Base-by-base conservation (phyloP, 2,329 filamentous ascomycete genomes). In the Talaromyces rugulosus region DNA sequence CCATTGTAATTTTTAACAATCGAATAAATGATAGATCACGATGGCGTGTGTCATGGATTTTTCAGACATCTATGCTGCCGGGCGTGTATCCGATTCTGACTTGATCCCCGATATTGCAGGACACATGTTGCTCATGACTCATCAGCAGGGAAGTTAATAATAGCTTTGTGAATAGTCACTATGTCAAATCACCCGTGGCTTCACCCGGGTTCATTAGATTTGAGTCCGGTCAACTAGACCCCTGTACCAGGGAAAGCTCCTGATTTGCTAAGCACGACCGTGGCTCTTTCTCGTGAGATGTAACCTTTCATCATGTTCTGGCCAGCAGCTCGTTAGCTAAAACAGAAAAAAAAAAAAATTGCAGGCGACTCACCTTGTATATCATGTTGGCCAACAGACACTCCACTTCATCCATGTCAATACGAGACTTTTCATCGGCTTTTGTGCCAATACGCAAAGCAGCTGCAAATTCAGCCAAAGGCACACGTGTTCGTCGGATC, bases 291-390 rank as follows among this genome's bases (percentile, higher is more conserved):
- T 60, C 94, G 89, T 34, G 94, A 89, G 68, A 99, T 99, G 77
- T 99, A 99, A 47, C 96, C 95, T 78, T 98, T 99, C 91, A 99
- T 96, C 28, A 95, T 82, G 63, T 90, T 90, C 92, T 96, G 54
- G n/a, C 33, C 69, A 67, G 64, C 67, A 55, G 36, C 11, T 30
- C 12, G 47, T 68, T 47, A 70, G 63, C 63, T 31, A 51, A 1
- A 14, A 23, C 50, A 16, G 0, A 33, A 1, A 8, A 16, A 31
- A 14, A 23, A 52, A n/a, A 16, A 8, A 31, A 30, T 12, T 53
- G 28, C 12, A 31, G 23, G 23, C n/a, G 28, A 77, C 81, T 64
- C 77, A 96, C 94, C 87, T 98, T 99, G 82, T 98, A 99, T 65
- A 99, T 96, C 85, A 97, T 91, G 74, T 97, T 98, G 31, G 95